phyloP scores from a whole-genome alignment of 768 basidiomycete species.

The Leccinum truebloodii region DNA sequence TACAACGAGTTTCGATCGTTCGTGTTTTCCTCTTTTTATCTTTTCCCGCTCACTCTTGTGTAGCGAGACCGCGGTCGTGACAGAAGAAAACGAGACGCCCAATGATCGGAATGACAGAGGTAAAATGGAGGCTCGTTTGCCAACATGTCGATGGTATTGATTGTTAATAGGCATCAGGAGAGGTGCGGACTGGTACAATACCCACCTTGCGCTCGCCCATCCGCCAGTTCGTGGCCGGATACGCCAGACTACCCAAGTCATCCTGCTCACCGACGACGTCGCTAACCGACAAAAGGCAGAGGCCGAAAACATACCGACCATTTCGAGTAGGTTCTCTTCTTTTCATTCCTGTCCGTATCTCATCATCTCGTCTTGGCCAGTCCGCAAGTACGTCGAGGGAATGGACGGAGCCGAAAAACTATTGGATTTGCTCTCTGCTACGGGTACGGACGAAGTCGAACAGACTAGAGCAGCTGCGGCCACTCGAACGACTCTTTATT shows the following conservation, averaged over 20 bases:
- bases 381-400: constrained; percentile 79
- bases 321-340: constrained; percentile 52
- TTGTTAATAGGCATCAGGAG: constrained; percentile 76
- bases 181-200: constrained; percentile 83
- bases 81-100: constrained; percentile 77
- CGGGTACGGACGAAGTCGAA: constrained; percentile 62
- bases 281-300: constrained; percentile 80
- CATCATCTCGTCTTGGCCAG: constrained; percentile 35
- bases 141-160: not conserved
- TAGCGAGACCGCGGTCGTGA: constrained; percentile 79
- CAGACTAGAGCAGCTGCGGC: constrained; percentile 57
- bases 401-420: constrained; percentile 65
- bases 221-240: constrained; percentile 53
- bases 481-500: constrained; percentile 64
- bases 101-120: constrained; percentile 97
- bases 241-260: constrained; percentile 54
- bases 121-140: constrained; percentile 25
- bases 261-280: constrained; percentile 89
- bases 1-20: constrained; percentile 87
- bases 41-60: not conserved
- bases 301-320: constrained; percentile 55
- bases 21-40: constrained; percentile 29
- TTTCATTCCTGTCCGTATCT: not conserved
- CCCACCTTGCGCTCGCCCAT: constrained; percentile 60
- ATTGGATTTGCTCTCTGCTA: constrained; percentile 78